Conservation (phyloP, 495 filamentous ascomycete genomes). For the Annulohypoxylon maeteangense region DNA sequence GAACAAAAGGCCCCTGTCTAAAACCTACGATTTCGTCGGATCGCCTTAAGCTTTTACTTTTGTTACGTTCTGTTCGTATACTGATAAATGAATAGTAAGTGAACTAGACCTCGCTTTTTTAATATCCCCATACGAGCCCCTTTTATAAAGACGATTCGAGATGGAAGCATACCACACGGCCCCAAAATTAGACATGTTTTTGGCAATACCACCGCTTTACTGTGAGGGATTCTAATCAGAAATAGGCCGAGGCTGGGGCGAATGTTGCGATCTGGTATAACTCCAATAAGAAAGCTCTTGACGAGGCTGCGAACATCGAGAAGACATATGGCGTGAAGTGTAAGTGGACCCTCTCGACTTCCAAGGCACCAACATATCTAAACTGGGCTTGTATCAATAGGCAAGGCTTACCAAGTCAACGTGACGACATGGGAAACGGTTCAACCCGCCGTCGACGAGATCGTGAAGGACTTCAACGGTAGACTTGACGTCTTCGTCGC, state of each 20-base stretch:
- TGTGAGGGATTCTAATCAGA: background rate
- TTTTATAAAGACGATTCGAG: background rate
- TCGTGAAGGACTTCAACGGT: slow-evolving; percentile 75
- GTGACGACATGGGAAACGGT: slow-evolving; percentile 70
- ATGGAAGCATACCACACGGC: background rate
- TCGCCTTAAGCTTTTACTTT: background rate
- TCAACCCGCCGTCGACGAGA: slow-evolving; percentile 63
- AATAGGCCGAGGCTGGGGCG: slow-evolving; percentile 79
- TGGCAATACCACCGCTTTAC: slow-evolving; percentile 36
- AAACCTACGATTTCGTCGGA: background rate
- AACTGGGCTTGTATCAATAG: slow-evolving; percentile 52
- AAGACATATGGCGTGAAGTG: slow-evolving; percentile 82
- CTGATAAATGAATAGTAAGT: slow-evolving; percentile 36
- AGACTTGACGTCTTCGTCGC: slow-evolving; percentile 84
- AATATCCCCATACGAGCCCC: background rate
- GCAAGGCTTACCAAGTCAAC: slow-evolving; percentile 80
- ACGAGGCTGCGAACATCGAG: slow-evolving; percentile 78
- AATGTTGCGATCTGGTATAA: slow-evolving; percentile 92
- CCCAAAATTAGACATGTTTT: background rate
- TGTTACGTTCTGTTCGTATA: background rate
- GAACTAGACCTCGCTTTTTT: background rate
- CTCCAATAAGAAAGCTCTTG: slow-evolving; percentile 74
- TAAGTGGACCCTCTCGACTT: slow-evolving; percentile 48
- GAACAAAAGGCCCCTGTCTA: background rate
- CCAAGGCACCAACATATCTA: background rate